Conservation (phyloP, 805 yeast genomes). For the Myxozyma melibiosi region DNA sequence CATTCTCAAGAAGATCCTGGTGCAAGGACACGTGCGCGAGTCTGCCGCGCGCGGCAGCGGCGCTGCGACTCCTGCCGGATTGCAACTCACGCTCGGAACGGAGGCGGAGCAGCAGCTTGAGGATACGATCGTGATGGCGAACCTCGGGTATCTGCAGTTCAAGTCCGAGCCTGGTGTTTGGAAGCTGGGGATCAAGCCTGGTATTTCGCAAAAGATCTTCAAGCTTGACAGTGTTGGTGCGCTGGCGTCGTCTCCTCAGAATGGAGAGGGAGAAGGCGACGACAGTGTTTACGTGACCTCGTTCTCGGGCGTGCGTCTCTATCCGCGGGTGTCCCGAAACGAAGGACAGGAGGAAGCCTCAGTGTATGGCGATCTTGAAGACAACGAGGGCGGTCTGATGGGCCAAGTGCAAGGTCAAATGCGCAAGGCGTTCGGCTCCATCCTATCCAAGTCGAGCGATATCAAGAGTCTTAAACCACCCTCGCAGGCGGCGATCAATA, state of each 20-base stretch:
- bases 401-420: slow-evolving; percentile 22
- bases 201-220: slow-evolving; percentile 50
- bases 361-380: slow-evolving; percentile 32
- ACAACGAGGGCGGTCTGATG: slow-evolving; percentile 4
- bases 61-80: slow-evolving; percentile 53
- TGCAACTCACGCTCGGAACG: slow-evolving; percentile 50
- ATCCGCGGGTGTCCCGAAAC: slow-evolving; percentile 51
- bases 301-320: slow-evolving; percentile 51
- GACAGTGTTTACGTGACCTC: slow-evolving; percentile 42
- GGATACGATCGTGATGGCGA: slow-evolving; percentile 74
- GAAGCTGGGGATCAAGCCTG: slow-evolving; percentile 52
- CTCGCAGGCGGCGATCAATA: slow-evolving; percentile 70
- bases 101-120: slow-evolving; percentile 38
- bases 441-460: slow-evolving; percentile 6
- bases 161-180: slow-evolving; percentile 72
- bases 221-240: slow-evolving; percentile 44
- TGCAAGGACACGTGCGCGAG: slow-evolving; percentile 72
- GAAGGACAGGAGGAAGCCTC: slow-evolving; percentile 45
- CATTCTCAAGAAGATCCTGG: slow-evolving; percentile 55
- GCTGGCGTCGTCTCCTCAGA: slow-evolving; percentile 10
- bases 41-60: slow-evolving; percentile 39
- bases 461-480: neutral
- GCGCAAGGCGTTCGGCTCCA: slow-evolving; percentile 17
- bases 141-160: slow-evolving; percentile 82
- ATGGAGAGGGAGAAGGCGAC: slow-evolving; percentile 7